These are phyloP conservation scores for Aegilops bicornis DNA, from an alignment of 176 grass and related monocot species.

Conservation along the genomic window DNA sequence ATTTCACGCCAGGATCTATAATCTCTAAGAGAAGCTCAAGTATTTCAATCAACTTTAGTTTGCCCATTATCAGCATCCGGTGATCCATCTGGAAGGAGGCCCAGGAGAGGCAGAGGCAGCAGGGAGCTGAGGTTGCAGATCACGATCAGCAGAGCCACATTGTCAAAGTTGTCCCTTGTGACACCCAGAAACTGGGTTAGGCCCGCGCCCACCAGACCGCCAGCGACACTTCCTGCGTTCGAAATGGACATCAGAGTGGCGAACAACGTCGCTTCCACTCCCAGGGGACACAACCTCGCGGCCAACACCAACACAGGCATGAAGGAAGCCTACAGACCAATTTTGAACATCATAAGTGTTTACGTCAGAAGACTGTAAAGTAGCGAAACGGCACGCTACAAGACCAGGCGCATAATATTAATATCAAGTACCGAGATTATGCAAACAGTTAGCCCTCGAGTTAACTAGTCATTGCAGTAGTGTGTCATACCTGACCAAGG, in stretches of 20 bases:
- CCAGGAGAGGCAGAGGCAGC: conserved; percentile 80
- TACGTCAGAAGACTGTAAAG: not conserved
- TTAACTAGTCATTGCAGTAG: conserved; percentile 1
- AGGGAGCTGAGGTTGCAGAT: conserved; percentile 87
- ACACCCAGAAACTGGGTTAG: conserved; percentile 83
- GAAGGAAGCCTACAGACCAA: conserved; percentile 75
- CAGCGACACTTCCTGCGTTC: conserved; percentile 70
- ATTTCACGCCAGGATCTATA: not conserved
- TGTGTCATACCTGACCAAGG: conserved; percentile 69
- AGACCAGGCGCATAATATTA: too few relatives aligned
- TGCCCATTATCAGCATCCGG: conserved; percentile 23
- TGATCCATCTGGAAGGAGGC: conserved; percentile 66
- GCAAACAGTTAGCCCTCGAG: not conserved
- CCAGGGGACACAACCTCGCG: conserved; percentile 73
- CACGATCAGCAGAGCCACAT: conserved; percentile 55
- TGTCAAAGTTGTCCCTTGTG: conserved; percentile 72
- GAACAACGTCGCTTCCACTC: conserved; percentile 89
- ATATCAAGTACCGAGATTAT: too few relatives aligned
- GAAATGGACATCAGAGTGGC: conserved; percentile 97
- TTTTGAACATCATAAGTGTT: not conserved
- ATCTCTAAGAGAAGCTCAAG: not conserved
- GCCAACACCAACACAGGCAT: conserved; percentile 95
- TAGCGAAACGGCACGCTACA: too few relatives aligned
- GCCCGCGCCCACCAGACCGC: conserved; percentile 74
- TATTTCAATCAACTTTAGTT: conserved; percentile 10